Conservation (phyloP, 345 rosid species). For the Bruguiera parviflora region DNA sequence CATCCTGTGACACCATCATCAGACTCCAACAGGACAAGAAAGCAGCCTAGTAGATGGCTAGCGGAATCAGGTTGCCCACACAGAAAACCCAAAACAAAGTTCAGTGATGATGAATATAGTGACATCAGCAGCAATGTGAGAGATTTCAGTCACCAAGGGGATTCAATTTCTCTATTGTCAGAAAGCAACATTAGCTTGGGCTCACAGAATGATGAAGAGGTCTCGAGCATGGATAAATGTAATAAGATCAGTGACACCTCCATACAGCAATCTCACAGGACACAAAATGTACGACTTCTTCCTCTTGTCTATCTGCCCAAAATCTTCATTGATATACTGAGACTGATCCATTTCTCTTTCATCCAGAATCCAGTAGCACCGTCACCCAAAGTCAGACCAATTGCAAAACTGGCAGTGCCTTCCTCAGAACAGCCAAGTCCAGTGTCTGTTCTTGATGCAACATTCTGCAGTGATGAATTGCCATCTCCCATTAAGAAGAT, state of each 20-base stretch:
- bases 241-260: constrained; percentile 28
- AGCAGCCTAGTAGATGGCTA: constrained; percentile 45
- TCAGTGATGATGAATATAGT: constrained; percentile 41
- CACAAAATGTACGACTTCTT: constrained; percentile 40
- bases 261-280: constrained; percentile 33
- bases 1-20: constrained; percentile 35
- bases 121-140: constrained; percentile 45
- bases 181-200: constrained; percentile 51
- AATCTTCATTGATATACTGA: constrained; percentile 9
- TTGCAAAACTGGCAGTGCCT: constrained; percentile 34
- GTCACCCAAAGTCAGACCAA: constrained; percentile 27
- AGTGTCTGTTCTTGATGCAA: constrained; percentile 83
- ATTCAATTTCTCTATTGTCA: constrained; percentile 42
- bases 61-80: constrained; percentile 43
- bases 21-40: constrained; percentile 41
- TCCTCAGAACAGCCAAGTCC: constrained; percentile 88
- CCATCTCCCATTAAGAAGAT: constrained; percentile 83
- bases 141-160: constrained; percentile 43
- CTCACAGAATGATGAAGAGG: constrained; percentile 58
- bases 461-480: constrained; percentile 64
- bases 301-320: constrained; percentile 19
- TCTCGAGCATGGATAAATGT: constrained; percentile 52
- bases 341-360: constrained; percentile 26
- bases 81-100: constrained; percentile 36
- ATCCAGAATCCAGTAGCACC: constrained; percentile 50